Evolutionary conservation across 164 flowering plant genomes (phyloP).

Genomic region (Saururus chinensis): DNA sequence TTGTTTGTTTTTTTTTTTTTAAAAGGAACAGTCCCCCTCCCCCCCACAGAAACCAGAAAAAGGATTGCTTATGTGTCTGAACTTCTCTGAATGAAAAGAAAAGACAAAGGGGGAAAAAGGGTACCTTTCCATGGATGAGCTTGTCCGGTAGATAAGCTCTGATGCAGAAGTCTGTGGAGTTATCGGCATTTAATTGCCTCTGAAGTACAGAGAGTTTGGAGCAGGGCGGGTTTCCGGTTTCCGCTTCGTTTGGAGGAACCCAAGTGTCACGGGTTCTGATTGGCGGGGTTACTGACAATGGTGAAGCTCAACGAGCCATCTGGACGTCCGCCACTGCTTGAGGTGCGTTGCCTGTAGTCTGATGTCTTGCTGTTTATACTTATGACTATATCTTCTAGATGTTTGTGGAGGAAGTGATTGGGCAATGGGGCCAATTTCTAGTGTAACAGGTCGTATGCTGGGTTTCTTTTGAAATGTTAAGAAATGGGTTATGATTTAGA

Average conservation of each 20-base stretch:
- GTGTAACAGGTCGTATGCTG: neutral
- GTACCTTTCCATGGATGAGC: neutral
- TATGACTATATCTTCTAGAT: too few species aligned
- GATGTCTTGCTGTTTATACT: too few species aligned
- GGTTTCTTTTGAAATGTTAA: too few species aligned
- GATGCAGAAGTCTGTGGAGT: neutral
- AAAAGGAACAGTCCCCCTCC: too few species aligned
- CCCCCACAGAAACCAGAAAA: too few species aligned
- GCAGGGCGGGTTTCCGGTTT: too few species aligned
- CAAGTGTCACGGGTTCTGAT: too few species aligned
- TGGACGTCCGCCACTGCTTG: neutral
- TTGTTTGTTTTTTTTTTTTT: too few species aligned
- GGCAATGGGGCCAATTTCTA: neutral
- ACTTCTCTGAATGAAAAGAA: too few species aligned
- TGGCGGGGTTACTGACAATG: neutral
- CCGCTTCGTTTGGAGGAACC: too few species aligned
- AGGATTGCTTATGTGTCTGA: too few species aligned
- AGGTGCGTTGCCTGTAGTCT: neutral
- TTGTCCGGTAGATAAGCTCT: neutral
- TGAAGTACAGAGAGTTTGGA: neutral
- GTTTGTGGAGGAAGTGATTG: neutral
- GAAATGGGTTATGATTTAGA: neutral
- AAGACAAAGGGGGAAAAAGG: neutral
- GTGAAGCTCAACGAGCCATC: neutral
- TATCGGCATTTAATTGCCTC: neutral